A percentile compares a stretch with the other conserved stretches of the same genome.
These are phyloP conservation scores for Emergomyces pasteurianus DNA, from an alignment of 2,329 filamentous ascomycete genomes.

Conservation along the genomic window DNA sequence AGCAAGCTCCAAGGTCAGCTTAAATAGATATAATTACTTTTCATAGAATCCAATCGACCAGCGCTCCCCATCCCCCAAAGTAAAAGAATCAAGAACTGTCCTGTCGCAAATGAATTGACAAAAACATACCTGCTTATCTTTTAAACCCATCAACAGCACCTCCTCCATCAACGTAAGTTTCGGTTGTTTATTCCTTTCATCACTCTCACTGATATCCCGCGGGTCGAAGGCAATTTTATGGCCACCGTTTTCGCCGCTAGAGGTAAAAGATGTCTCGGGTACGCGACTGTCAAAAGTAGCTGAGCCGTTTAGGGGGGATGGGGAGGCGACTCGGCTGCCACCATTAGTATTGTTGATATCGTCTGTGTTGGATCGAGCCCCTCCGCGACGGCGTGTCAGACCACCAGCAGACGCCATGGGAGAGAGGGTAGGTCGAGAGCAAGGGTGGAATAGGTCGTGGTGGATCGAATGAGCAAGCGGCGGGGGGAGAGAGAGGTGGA, in stretches of 20 bases:
- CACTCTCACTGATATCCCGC: slow-evolving; percentile 91
- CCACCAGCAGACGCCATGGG: slow-evolving; percentile 57
- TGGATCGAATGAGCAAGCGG: neutral
- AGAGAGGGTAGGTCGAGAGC: slow-evolving; percentile 6
- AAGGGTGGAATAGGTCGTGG: neutral
- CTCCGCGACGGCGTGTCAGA: slow-evolving; percentile 58
- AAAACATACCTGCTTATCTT: slow-evolving; percentile 83
- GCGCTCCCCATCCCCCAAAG: neutral
- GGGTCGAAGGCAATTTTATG: slow-evolving; percentile 99
- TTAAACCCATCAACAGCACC: slow-evolving; percentile 83
- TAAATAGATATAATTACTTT: neutral
- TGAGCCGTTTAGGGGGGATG: slow-evolving; percentile 47
- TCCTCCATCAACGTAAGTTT: slow-evolving; percentile 99
- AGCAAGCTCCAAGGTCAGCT: neutral
- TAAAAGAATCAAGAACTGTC: neutral
- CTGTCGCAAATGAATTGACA: neutral
- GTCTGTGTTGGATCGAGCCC: slow-evolving; percentile 42
- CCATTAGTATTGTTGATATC: slow-evolving; percentile 55
- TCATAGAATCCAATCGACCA: neutral
- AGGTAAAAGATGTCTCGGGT: slow-evolving; percentile 69
- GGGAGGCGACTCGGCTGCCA: slow-evolving; percentile 54
- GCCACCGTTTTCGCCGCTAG: slow-evolving; percentile 74
- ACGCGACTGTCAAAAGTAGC: slow-evolving; percentile 41
- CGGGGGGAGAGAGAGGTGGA: neutral
- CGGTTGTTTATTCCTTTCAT: slow-evolving; percentile 91